Evolutionary conservation across 441 rosid genomes (phyloP), one percentile per base, ranked within the genome.

Genomic region (Aquilaria agallochum): DNA sequence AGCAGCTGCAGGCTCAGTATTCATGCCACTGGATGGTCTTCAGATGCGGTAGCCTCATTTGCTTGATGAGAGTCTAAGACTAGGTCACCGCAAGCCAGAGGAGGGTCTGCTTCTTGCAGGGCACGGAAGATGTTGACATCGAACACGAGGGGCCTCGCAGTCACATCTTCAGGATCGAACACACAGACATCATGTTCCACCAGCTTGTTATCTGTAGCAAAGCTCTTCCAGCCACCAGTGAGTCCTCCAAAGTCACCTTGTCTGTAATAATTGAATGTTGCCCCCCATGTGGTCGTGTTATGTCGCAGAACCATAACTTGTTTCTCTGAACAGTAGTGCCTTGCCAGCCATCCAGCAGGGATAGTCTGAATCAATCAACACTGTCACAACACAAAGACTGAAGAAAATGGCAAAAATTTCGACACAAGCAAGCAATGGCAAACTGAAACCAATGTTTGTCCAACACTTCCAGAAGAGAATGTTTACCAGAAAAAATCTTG

Each of bases 191-290:
- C 86, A 64, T 62, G 68, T 62, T 78, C 80, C 31, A 72, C 60
- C 9, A 78, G 64, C 36, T 74, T 64, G 70, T 78, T 76, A 33
- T 67, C 80, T 7, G 6, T 1, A 12, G 68, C 83, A 56, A 82
- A 82, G 15, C 40, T 58, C 69, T 46, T 82, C 83, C 80, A 82
- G 27, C 86, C 86, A 20, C 70, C 30, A 9, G 84, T 63, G 51
- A 83, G 74, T 53, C 89, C 82, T 62, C 85, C 87, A n/a, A 59
- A 62, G 44, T 68, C 62, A 9, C 71, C 75, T 4, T 55, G 33
- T 42, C 65, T 64, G 63, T 63, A 63, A 60, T 73, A 76, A 49
- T 63, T 53, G 50, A 48, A 80, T 20, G 57, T 70, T 55, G 76
- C 63, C 45, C 11, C 33, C 87, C 92, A 86, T 0, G 59, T 68